Evolutionary conservation across 2,329 filamentous ascomycete species (phyloP).

Genomic region (Penicillium polonicum): DNA sequence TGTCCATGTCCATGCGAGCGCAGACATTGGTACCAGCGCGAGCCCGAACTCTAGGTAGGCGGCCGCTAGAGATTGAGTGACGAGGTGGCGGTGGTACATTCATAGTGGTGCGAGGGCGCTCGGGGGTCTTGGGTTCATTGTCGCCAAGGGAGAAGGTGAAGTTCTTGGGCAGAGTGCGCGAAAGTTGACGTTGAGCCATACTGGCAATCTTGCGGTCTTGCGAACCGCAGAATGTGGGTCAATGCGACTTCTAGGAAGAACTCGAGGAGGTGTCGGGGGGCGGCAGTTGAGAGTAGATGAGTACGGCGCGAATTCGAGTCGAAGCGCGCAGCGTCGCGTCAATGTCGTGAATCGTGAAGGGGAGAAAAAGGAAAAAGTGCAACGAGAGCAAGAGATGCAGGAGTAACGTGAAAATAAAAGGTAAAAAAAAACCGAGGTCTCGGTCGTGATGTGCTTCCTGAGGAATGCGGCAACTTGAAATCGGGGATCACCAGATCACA

Average conservation of each 20-base stretch:
- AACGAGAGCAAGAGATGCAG: slow-evolving; percentile 18
- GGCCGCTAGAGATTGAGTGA: slow-evolving; percentile 43
- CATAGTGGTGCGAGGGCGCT: slow-evolving; percentile 40
- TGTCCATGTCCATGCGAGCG: slow-evolving; percentile 36
- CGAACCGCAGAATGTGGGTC: slow-evolving; percentile 10
- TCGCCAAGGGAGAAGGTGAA: slow-evolving; percentile 44
- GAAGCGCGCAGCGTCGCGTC: slow-evolving; percentile 19
- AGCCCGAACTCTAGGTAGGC: slow-evolving; percentile 42
- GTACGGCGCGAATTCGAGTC: slow-evolving; percentile 9
- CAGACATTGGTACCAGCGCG: slow-evolving; percentile 40
- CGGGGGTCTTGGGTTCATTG: slow-evolving; percentile 44
- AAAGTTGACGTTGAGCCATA: slow-evolving; percentile 45
- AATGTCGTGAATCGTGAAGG: slow-evolving; percentile 25
- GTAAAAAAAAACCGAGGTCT: slow-evolving; percentile 18
- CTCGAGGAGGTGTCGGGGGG: slow-evolving; percentile 6
- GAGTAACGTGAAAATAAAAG: slow-evolving; percentile 1
- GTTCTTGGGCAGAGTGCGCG: slow-evolving; percentile 49
- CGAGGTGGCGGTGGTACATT: slow-evolving; percentile 48
- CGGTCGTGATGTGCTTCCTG: slow-evolving; percentile 10
- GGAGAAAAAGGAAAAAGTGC: slow-evolving; percentile 14
- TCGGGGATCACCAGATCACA: slow-evolving; percentile 29
- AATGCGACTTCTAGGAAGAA: slow-evolving; percentile 11
- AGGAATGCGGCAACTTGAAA: slow-evolving; percentile 28
- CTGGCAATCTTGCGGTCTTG: slow-evolving; percentile 10
- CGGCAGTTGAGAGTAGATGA: background rate